Base-by-base conservation (phyloP, 768 basidiomycete genomes). In the Lactarius pseudohatsudake region DNA sequence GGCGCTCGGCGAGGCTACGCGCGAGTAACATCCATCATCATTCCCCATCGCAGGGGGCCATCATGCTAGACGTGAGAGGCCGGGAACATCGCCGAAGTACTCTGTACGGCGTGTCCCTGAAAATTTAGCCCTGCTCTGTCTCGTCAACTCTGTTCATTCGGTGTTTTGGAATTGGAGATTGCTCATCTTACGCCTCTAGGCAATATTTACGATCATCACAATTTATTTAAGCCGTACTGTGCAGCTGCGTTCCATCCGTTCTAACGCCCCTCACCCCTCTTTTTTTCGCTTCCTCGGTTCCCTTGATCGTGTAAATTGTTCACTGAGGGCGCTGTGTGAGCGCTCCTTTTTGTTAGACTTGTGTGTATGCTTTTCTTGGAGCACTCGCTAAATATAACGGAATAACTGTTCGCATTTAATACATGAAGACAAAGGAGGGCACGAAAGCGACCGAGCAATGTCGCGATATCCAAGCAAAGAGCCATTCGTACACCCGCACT, bases 1-100 rank as follows among this genome's bases (percentile, higher is more conserved):
- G 67, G 7, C 67, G 67, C 18, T 68, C 67, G 8, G 64, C 67
- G 36, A 57, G 67, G 16, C 50, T 73, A 47, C 66, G 66, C 41
- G 57, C 41, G 34, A 64, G 47, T 38, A 55, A 53, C 13, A 15
- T 1, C 15, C n/a, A 30, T 13, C 41, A 38, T 9, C 43, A 41
- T 47, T 26, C 30, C 11, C 41, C n/a, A 16, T 22, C 34, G 43
- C 57, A 38, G 26, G 57, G 20, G 3, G 26, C 20, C 43, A 34
- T 58, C 50, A 38, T 40, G 30, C 61, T 41, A 7, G 61, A 62
- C 2, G 9, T n/a, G 36, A 59, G 61, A 41, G 26, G 32, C 40
- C 58, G 54, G 16, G 62, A 59, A 3, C 57, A 40, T 64, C 66
- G 57, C 28, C 50, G 62, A 53, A 59, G 41, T 40, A 41, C 62